Conservation (phyloP, 2,329 filamentous ascomycete genomes). For the Nigrograna mackinnonii region DNA sequence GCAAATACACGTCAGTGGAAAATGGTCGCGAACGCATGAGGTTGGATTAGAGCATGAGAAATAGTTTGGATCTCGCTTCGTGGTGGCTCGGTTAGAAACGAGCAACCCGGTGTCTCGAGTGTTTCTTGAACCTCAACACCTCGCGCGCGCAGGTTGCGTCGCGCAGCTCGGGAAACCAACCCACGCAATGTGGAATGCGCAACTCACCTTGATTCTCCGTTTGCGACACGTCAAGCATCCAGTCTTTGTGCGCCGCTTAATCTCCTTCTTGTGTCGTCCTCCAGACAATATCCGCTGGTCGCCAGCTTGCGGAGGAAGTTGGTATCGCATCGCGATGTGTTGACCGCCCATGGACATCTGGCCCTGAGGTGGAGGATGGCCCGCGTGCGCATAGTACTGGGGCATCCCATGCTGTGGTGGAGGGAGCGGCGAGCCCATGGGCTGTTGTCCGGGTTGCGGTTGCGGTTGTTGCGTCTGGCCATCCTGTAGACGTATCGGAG, state of each 20-base stretch:
- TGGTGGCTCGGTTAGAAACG: slow-evolving; percentile 40
- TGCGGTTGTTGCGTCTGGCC: slow-evolving; percentile 41
- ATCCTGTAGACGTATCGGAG: slow-evolving; percentile 55
- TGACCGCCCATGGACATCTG: slow-evolving; percentile 55
- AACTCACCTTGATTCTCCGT: slow-evolving; percentile 70
- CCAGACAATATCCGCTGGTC: slow-evolving; percentile 62
- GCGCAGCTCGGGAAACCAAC: slow-evolving; percentile 22
- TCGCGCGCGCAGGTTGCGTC: slow-evolving; percentile 28
- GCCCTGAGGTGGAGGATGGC: slow-evolving; percentile 46
- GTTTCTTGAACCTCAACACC: slow-evolving; percentile 16
- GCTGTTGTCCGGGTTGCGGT: slow-evolving; percentile 35
- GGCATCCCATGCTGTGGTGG: slow-evolving; percentile 56
- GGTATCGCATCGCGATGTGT: slow-evolving; percentile 58
- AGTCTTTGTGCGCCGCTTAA: slow-evolving; percentile 75
- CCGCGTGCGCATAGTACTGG: slow-evolving; percentile 54
- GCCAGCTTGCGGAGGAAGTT: slow-evolving; percentile 52
- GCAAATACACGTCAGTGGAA: slow-evolving; percentile 25
- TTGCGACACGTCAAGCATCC: slow-evolving; percentile 64
- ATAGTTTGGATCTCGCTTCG: slow-evolving; percentile 41
- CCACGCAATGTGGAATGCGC: neutral
- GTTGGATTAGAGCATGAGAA: slow-evolving; percentile 28
- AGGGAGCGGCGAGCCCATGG: slow-evolving; percentile 58
- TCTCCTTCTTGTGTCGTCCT: slow-evolving; percentile 71
- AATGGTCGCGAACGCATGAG: slow-evolving; percentile 20
- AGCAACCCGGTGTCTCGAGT: slow-evolving; percentile 19